These are phyloP conservation scores for Diversispora eburnea DNA, from an alignment of 192 early-diverging fungal species.

Conservation along the genomic window DNA sequence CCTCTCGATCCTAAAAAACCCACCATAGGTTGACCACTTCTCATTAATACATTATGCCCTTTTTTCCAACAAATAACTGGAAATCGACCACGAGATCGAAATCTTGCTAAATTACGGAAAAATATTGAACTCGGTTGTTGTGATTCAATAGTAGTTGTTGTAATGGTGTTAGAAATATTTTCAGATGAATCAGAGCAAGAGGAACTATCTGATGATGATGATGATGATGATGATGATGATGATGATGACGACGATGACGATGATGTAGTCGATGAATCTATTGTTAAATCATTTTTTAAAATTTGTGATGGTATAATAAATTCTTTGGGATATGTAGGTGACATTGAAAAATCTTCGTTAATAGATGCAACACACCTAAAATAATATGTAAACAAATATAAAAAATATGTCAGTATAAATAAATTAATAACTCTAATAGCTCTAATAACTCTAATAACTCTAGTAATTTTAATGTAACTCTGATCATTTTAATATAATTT, in stretches of 20 bases:
- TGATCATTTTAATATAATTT: no score
- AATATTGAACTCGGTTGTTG: constrained; percentile 7
- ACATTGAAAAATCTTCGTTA: constrained; percentile 36
- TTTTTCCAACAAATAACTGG: constrained; percentile 42
- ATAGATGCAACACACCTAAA: constrained; percentile 35
- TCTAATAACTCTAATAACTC: no score
- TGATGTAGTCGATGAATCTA: neutral
- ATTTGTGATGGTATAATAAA: constrained; percentile 38
- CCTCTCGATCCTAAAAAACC: constrained; percentile 41
- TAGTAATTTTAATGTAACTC: no score
- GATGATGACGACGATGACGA: neutral
- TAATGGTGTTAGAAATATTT: neutral
- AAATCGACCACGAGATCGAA: constrained; percentile 38
- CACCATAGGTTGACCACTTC: constrained; percentile 45
- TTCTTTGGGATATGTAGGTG: constrained; percentile 40
- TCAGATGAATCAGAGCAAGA: neutral
- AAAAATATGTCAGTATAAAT: neutral
- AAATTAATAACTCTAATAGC: no score
- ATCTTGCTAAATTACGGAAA: constrained; percentile 32
- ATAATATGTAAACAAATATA: neutral
- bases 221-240: neutral
- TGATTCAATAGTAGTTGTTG: no score
- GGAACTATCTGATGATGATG: neutral
- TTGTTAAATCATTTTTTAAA: constrained; percentile 19
- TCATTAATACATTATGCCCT: constrained; percentile 38